Percentiles rank a stretch among this genome's conserved stretches.
These are phyloP conservation scores for Agrocybe chaxingu DNA, from an alignment of 768 basidiomycete genomes.

Conservation along the genomic window DNA sequence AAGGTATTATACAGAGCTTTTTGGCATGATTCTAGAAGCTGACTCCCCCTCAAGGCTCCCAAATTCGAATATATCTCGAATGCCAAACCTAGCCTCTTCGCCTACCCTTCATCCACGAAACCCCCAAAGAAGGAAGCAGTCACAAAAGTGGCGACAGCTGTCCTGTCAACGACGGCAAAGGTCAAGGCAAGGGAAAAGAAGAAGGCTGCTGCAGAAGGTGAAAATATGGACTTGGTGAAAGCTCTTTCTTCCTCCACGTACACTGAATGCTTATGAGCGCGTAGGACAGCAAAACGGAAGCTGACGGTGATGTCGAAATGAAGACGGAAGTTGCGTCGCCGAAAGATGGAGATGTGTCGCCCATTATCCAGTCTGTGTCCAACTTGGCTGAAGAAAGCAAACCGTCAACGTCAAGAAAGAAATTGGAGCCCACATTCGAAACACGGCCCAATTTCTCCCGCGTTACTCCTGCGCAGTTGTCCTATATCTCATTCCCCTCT, in stretches of 20 bases:
- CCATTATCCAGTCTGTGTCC: slow-evolving; percentile 51
- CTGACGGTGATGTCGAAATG: slow-evolving; percentile 74
- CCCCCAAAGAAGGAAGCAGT: slow-evolving; percentile 92
- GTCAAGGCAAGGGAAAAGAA: slow-evolving; percentile 94
- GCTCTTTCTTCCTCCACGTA: slow-evolving; percentile 11
- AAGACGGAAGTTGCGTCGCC: slow-evolving; percentile 52
- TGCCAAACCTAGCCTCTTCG: slow-evolving; percentile 86
- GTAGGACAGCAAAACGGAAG: slow-evolving; percentile 40
- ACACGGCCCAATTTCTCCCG: slow-evolving; percentile 84
- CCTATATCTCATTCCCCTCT: slow-evolving; percentile 78
- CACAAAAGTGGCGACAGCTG: slow-evolving; percentile 89
- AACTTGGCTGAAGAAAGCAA: slow-evolving; percentile 43
- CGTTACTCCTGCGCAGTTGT: slow-evolving; percentile 85
- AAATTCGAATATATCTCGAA: slow-evolving; percentile 91
- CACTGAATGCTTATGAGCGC: slow-evolving; percentile 2
- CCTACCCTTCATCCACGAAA: slow-evolving; percentile 83
- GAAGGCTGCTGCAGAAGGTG: slow-evolving; percentile 80
- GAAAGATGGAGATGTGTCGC: slow-evolving; percentile 56
- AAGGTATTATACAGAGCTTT: slow-evolving; percentile 45
- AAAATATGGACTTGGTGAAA: slow-evolving; percentile 81
- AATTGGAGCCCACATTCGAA: slow-evolving; percentile 74
- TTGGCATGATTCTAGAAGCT: slow-evolving; percentile 4
- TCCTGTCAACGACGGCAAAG: slow-evolving; percentile 95
- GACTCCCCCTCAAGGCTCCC: slow-evolving; percentile 60
- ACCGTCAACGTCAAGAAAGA: slow-evolving; percentile 43